These are phyloP conservation scores for Ceratocystis albifundus DNA, from an alignment of 2,329 filamentous ascomycete genomes.

Conservation along the genomic window DNA sequence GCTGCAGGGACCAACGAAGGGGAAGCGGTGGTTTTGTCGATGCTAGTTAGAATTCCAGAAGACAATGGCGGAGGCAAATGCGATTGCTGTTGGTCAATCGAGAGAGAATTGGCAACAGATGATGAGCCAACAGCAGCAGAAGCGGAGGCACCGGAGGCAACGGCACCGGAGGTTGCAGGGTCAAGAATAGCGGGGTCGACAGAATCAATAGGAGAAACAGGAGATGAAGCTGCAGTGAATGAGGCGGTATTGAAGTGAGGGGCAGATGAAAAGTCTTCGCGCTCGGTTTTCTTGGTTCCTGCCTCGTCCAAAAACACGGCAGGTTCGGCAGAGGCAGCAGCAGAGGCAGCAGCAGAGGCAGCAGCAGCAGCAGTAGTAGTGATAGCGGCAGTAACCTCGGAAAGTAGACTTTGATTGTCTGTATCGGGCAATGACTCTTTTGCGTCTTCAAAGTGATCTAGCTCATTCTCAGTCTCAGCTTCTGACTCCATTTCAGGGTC, in stretches of 20 bases:
- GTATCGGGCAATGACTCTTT: conserved; percentile 18
- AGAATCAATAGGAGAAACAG: neutral
- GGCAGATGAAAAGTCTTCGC: conserved; percentile 7
- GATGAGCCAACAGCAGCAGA: conserved; percentile 6
- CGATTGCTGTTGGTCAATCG: too few species aligned
- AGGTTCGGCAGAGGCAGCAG: neutral
- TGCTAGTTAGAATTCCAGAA: neutral
- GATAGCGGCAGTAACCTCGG: too few species aligned
- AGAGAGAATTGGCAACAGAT: neutral
- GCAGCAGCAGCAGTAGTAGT: too few species aligned
- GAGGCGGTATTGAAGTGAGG: neutral
- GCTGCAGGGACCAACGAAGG: neutral
- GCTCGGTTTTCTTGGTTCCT: neutral
- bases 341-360: too few species aligned
- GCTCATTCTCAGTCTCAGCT: conserved; percentile 11
- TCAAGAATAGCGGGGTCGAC: neutral
- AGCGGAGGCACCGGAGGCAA: neutral
- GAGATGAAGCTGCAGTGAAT: neutral
- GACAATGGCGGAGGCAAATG: too few species aligned
- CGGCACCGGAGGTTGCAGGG: neutral
- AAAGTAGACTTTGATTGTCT: neutral
- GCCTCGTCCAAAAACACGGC: neutral
- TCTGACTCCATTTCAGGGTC: conserved; percentile 8
- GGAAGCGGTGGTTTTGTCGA: neutral
- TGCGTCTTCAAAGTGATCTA: conserved; percentile 17